Percentiles rank a stretch among this genome's conserved stretches.
Evolutionary conservation across 2,329 filamentous ascomycete genomes (phyloP).

Genomic region (Hymenoscyphus occultus): DNA sequence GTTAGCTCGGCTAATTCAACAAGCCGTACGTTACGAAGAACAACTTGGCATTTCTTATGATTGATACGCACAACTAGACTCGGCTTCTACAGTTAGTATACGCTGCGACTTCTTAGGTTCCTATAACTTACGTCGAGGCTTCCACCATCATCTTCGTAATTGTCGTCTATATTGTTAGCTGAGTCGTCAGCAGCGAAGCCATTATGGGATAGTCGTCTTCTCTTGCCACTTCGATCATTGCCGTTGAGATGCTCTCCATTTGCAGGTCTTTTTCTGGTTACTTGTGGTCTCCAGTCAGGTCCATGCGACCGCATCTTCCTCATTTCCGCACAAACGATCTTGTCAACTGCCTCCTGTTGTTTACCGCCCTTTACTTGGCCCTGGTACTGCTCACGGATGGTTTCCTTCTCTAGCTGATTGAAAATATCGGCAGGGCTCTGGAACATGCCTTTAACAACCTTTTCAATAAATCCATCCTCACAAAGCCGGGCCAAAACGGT

Average conservation of each 20-base stretch:
- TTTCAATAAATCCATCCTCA: constrained; percentile 64
- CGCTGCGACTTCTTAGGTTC: constrained; percentile 11
- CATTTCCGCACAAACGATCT: constrained; percentile 53
- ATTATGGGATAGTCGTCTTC: constrained; percentile 54
- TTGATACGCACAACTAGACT: constrained; percentile 77
- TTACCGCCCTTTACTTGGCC: constrained; percentile 60
- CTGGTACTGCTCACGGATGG: constrained; percentile 53
- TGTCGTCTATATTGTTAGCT: constrained; percentile 39
- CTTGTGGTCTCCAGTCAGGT: constrained; percentile 43
- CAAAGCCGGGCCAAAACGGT: constrained; percentile 49
- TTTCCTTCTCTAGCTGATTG: constrained; percentile 60
- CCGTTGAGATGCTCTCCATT: constrained; percentile 31
- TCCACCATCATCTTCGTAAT: constrained; percentile 41
- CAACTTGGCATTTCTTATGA: constrained; percentile 78
- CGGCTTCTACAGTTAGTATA: constrained; percentile 48
- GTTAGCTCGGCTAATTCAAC: constrained; percentile 68
- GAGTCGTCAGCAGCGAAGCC: constrained; percentile 17
- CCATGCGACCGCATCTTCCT: constrained; percentile 48
- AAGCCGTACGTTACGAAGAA: constrained; percentile 75
- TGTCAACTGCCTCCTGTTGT: constrained; percentile 60
- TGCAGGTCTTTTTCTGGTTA: constrained; percentile 48
- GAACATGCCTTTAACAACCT: constrained; percentile 56
- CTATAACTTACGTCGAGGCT: constrained; percentile 50
- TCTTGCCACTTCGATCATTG: constrained; percentile 41
- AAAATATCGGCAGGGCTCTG: constrained; percentile 59